Base-by-base conservation (phyloP, 805 yeast genomes). In the Ogataea ramenticola region DNA sequence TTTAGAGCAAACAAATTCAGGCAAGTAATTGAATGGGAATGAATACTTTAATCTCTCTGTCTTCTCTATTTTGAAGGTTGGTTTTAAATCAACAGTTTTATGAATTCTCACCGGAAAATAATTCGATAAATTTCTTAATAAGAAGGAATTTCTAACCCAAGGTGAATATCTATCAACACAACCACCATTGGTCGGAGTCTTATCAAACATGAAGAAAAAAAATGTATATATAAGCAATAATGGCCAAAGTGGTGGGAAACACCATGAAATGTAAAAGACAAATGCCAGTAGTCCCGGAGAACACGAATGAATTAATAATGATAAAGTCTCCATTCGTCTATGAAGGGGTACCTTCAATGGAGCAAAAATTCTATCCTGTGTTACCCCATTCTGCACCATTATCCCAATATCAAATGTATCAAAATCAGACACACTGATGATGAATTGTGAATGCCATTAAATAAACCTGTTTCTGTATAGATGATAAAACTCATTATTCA, bases 91-190 rank as follows among this genome's bases (percentile, higher is more conserved):
- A 3, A 68, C 69, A 0, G 91, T 72, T 56, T 82, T 85, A 61
- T 79, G 83, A 11, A 90, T 65, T 0, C 62, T 62, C 20, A 91
- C 77, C 0, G 98, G 98, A 64, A 85, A 93, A 63, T 88, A 93
- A 39, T 72, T 66, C 38, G 82, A 80, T 58, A 84, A 88, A 62
- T 79, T 74, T 46, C 71, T 75, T 88, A 93, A 91, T 17, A 86
- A 50, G 8, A 64, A 54, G 30, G 78, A 55, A 24, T 74, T 71
- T 49, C 87, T 74, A 57, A 86, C 68, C 68, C 74, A 70, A 2
- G 64, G 59, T 3, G 86, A 79, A 37, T 72, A 68, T 34, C 95
- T 64, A 42, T 73, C 64, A 1, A 75, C 71, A 0, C 79, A 83
- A n/a, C 74, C 71, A 1, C 98, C 98, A 52, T 83, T 80, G 14